Percentiles rank a stretch among this genome's conserved stretches.
Evolutionary conservation across 2,329 filamentous ascomycete species (phyloP).

Genomic region (Nothophoma quercina): DNA sequence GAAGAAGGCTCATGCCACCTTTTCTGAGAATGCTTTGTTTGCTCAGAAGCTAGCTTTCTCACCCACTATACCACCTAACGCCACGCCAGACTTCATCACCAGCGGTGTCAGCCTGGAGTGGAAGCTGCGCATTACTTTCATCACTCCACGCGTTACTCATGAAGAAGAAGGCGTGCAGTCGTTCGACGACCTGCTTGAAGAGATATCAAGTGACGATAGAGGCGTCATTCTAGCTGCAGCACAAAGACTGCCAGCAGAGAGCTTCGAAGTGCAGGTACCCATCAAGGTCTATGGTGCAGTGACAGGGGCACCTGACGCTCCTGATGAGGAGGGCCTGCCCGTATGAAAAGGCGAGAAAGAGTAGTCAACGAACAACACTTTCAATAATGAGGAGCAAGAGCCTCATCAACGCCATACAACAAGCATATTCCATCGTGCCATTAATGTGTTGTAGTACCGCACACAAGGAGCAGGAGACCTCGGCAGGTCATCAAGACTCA

Average conservation of each 20-base stretch:
- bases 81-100: slow-evolving; percentile 91
- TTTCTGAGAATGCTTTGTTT: slow-evolving; percentile 84
- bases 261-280: slow-evolving; percentile 88
- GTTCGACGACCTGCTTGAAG: slow-evolving; percentile 70
- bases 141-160: slow-evolving; percentile 69
- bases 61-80: slow-evolving; percentile 80
- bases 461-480: no score
- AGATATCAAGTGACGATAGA: slow-evolving; percentile 79
- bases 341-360: no score
- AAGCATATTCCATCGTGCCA: no score
- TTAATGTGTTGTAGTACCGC: no score
- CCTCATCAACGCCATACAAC: no score
- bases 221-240: slow-evolving; percentile 79
- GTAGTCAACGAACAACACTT: no score
- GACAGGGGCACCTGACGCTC: slow-evolving; percentile 48
- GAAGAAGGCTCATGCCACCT: slow-evolving; percentile 77
- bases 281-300: slow-evolving; percentile 76
- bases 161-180: slow-evolving; percentile 41
- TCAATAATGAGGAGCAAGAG: no score
- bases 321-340: slow-evolving; percentile 42
- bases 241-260: slow-evolving; percentile 82
- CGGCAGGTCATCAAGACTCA: no score
- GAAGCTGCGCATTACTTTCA: slow-evolving; percentile 91
- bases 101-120: slow-evolving; percentile 87
- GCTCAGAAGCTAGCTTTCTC: slow-evolving; percentile 80